Percentiles rank a stretch among this genome's conserved stretches.
Conservation (phyloP, 371 early-diverging fungal species). For the Apophysomyces ossiformis region DNA sequence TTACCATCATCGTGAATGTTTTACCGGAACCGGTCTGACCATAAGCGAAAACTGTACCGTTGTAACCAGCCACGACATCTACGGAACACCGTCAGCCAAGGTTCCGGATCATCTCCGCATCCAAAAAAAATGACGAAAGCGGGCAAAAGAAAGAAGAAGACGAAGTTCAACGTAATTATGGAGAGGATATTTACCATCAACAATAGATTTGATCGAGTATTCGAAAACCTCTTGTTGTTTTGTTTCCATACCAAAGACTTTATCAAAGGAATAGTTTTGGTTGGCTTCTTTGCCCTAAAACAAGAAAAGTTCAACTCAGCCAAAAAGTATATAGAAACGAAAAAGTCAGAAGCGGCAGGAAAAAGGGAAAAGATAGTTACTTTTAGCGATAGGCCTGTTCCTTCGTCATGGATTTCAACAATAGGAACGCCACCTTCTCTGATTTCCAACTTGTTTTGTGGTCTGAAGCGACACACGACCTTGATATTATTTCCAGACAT, state of each 20-base stretch:
- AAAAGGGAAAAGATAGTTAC: conserved; percentile 27
- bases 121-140: conserved; percentile 6
- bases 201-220: conserved; percentile 86
- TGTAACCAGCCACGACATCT: conserved; percentile 85
- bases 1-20: conserved; percentile 99
- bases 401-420: conserved; percentile 83
- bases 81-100: background rate
- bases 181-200: conserved; percentile 73
- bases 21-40: conserved; percentile 99
- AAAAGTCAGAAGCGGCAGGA: background rate
- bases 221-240: conserved; percentile 87
- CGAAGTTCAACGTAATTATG: background rate
- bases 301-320: background rate
- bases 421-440: conserved; percentile 88
- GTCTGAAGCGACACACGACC: conserved; percentile 97
- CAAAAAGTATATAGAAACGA: background rate
- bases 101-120: background rate
- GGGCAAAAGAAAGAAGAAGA: background rate
- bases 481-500: conserved; percentile 87
- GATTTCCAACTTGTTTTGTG: conserved; percentile 92
- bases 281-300: conserved; percentile 82
- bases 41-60: conserved; percentile 99
- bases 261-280: conserved; percentile 87
- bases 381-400: conserved; percentile 76
- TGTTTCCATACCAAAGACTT: conserved; percentile 84